Evolutionary conservation across 1,284 basidiomycete genomes (phyloP).

Genomic region (Sphaerobolus stellatus): DNA sequence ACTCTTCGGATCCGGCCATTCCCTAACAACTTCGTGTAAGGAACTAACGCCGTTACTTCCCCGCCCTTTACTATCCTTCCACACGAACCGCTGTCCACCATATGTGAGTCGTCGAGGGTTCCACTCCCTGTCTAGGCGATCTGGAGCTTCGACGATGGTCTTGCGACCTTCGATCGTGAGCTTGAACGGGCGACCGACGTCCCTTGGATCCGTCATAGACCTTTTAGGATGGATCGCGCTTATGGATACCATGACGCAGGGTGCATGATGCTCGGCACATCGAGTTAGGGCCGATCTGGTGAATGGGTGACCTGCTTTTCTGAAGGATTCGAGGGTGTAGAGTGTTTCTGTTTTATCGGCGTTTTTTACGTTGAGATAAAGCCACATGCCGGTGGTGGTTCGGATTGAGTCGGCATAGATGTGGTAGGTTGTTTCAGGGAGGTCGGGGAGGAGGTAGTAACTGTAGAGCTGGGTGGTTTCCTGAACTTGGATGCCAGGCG

Average conservation of each 20-base stretch:
- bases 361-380: not conserved
- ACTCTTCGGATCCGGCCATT: slow-evolving; percentile 1
- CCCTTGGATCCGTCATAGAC: not conserved
- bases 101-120: slow-evolving; percentile 1
- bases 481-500: not conserved
- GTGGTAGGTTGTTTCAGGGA: not conserved
- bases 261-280: not conserved
- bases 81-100: not conserved
- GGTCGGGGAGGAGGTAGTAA: not conserved
- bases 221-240: not conserved
- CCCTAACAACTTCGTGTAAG: not conserved
- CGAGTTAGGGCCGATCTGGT: not conserved
- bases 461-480: not conserved
- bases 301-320: not conserved
- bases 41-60: not conserved
- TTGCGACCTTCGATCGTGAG: not conserved
- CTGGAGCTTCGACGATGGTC: not conserved
- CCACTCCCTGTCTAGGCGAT: slow-evolving; percentile 1
- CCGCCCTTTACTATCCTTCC: not conserved
- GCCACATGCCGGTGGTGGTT: not conserved
- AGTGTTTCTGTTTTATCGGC: slow-evolving; percentile 1
- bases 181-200: not conserved
- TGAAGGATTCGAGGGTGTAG: not conserved
- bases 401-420: not conserved
- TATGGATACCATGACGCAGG: not conserved